Percentiles rank a stretch among this genome's conserved stretches.
Evolutionary conservation across 2,329 filamentous ascomycete genomes (phyloP).

Genomic region (Onygenales sp.): DNA sequence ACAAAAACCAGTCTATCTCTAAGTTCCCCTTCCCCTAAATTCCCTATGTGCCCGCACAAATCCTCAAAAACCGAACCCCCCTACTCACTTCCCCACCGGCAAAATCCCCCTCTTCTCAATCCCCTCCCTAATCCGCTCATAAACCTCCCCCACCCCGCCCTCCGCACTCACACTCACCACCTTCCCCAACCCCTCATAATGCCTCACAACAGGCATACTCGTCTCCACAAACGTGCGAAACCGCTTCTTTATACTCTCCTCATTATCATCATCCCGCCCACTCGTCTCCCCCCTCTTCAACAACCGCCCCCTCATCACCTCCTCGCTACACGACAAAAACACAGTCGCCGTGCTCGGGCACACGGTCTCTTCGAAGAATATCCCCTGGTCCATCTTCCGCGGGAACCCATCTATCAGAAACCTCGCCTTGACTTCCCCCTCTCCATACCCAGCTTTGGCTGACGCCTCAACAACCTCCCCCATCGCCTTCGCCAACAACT

Average conservation of each 20-base stretch:
- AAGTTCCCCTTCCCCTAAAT: too few species aligned
- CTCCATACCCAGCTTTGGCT: slow-evolving; percentile 29
- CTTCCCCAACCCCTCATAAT: slow-evolving; percentile 65
- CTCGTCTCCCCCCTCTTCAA: slow-evolving; percentile 87
- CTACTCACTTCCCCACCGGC: too few species aligned
- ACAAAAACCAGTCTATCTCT: too few species aligned
- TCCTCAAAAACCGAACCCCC: too few species aligned
- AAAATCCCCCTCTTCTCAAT: slow-evolving; percentile 35
- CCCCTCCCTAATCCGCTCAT: slow-evolving; percentile 42
- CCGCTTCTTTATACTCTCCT: slow-evolving; percentile 89
- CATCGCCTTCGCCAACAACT: slow-evolving; percentile 66
- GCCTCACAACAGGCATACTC: slow-evolving; percentile 92
- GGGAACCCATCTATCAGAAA: slow-evolving; percentile 69
- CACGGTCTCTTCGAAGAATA: slow-evolving; percentile 85
- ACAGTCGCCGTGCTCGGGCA: slow-evolving; percentile 76
- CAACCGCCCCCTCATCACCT: slow-evolving; percentile 73
- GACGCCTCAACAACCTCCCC: slow-evolving; percentile 63
- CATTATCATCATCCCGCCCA: slow-evolving; percentile 86
- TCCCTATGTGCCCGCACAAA: too few species aligned
- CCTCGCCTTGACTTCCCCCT: slow-evolving; percentile 10
- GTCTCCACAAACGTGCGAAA: slow-evolving; percentile 92
- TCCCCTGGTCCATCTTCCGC: slow-evolving; percentile 91
- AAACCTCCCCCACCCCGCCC: slow-evolving; percentile 55
- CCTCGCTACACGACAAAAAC: slow-evolving; percentile 90
- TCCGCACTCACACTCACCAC: slow-evolving; percentile 75